Conservation (phyloP, 495 filamentous ascomycete genomes). For the Aspergillus diversus region DNA sequence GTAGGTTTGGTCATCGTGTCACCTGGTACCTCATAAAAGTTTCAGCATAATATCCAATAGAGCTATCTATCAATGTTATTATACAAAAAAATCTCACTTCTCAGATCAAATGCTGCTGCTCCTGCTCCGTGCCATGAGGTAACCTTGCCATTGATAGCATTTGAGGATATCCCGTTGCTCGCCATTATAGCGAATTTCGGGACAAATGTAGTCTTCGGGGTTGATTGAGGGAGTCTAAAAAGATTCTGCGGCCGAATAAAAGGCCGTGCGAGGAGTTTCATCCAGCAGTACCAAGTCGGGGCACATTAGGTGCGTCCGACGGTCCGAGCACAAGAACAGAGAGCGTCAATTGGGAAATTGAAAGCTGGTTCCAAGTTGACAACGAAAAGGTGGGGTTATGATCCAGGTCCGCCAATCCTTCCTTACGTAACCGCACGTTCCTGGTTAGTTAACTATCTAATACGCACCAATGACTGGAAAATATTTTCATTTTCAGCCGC, state of each 20-base stretch:
- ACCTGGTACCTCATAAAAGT: constrained; percentile 27
- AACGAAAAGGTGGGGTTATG: no score
- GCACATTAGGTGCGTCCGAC: not conserved
- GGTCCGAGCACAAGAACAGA: not conserved
- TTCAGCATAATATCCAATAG: constrained; percentile 7
- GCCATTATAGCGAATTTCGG: constrained; percentile 28
- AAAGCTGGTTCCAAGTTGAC: not conserved
- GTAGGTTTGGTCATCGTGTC: constrained; percentile 91
- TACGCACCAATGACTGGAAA: no score
- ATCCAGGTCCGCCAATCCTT: no score
- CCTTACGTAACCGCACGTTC: no score
- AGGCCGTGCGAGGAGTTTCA: constrained; percentile 21
- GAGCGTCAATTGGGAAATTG: not conserved
- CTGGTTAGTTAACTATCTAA: no score
- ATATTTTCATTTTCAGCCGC: no score
- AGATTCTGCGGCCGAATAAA: constrained; percentile 23
- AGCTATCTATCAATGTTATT: not conserved
- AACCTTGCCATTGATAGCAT: constrained; percentile 27
- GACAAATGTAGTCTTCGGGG: constrained; percentile 10
- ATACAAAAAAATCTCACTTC: constrained; percentile 33
- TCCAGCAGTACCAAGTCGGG: not conserved
- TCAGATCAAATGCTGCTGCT: constrained; percentile 67
- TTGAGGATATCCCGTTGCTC: constrained; percentile 29
- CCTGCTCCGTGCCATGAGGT: constrained; percentile 62
- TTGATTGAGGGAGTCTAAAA: not conserved